phyloP scores from a whole-genome alignment of 495 filamentous ascomycete species.

The Aspergillus funiculosus region DNA sequence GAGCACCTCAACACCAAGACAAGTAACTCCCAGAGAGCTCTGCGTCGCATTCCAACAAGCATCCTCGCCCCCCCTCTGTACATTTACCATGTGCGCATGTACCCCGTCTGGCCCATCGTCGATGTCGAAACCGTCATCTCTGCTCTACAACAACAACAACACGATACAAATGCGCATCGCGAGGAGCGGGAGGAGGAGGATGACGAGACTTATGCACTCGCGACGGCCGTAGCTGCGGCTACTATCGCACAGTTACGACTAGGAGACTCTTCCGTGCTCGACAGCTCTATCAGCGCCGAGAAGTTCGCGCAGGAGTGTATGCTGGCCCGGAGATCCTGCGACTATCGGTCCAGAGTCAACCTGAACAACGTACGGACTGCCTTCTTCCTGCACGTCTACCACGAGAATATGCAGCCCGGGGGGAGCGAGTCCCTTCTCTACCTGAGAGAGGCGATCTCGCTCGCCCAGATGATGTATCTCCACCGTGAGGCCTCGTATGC shows the following conservation, averaged over 20 bases:
- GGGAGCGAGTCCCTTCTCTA: constrained; percentile 36
- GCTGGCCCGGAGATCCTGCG: constrained; percentile 7
- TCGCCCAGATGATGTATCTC: constrained; percentile 42
- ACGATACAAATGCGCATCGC: no score
- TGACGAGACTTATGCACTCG: constrained; percentile 36
- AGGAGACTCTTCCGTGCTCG: constrained; percentile 15
- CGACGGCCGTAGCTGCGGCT: constrained; percentile 38
- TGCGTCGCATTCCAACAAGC: constrained; percentile 15
- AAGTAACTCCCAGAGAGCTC: no score
- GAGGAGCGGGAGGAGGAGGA: constrained; percentile 24
- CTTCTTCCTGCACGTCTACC: constrained; percentile 45
- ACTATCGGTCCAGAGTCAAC: constrained; percentile 17
- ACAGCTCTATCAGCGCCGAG: constrained; percentile 23
- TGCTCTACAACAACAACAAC: constrained; percentile 26
- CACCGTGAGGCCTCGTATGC: constrained; percentile 35
- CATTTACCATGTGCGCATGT: constrained; percentile 43
- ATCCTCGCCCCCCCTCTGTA: constrained; percentile 18
- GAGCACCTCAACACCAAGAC: background rate
- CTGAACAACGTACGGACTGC: constrained; percentile 30
- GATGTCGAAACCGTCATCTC: constrained; percentile 36
- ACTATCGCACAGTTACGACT: constrained; percentile 42
- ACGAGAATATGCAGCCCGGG: constrained; percentile 38
- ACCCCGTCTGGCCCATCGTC: constrained; percentile 46
- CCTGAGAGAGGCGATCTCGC: constrained; percentile 40
- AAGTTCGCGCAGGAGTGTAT: constrained; percentile 16